Evolutionary conservation across 2,329 filamentous ascomycete genomes (phyloP), one percentile per base, ranked within the genome.

Genomic region (Aspergillus pseudoglaucus): DNA sequence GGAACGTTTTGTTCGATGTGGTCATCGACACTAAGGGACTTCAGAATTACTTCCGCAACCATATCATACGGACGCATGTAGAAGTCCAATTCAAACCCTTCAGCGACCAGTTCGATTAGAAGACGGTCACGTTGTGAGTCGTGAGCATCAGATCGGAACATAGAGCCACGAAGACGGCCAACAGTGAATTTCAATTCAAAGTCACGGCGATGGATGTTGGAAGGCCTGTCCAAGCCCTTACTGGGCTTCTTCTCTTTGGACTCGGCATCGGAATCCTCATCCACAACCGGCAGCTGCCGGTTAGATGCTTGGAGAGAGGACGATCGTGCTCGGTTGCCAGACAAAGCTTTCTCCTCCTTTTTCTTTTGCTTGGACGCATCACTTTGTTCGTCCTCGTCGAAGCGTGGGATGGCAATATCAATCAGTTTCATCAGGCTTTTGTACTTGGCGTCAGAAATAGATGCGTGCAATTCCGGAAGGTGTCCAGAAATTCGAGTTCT

Each of bases 121-220:
- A 98, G 74, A 46, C 87, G 77, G 59, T 98, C 94, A 0, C 83
- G 79, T 53, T 84, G 84, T 51, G 79, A 79, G 42, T 84, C 83
- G 56, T 91, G 84, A 0, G 87, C 82, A 59, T 96, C 90, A 47
- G 90, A 89, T 53, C 84, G 83, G 67, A 88, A 98, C 1, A 99
- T 75, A 1, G 93, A 97, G 2, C 93, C 93, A 68, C 94, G 90
- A 41, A 99, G 78, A 51, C 87, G 89, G 60, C 95, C 93, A 32
- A 98, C 93, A 7, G 88, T 90, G 67, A 99, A 98, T 56, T 90
- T 94, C 72, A 98, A 88, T 65, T 98, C 90, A 57, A 99, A 97
- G 54, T 86, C 91, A 40, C 88, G 85, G 59, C 96, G 90, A 59
- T 94, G 88, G 42, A 93, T 75, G 60, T 87, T 88, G 22, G 87